Evolutionary conservation across 2,329 filamentous ascomycete species (phyloP), one percentile per base, ranked within the genome.

Genomic region (Exophiala sideris): DNA sequence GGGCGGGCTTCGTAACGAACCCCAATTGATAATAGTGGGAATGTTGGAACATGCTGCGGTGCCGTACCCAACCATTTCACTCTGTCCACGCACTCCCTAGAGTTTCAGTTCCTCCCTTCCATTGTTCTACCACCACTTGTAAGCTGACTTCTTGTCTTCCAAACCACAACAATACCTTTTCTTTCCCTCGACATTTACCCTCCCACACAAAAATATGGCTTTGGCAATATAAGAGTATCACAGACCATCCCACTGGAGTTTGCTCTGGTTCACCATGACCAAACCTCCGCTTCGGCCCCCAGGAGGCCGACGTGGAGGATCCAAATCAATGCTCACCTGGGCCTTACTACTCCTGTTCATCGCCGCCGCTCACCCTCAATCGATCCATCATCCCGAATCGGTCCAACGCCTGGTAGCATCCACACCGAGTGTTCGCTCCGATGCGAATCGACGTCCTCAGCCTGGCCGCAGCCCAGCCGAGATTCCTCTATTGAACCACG

Each of bases 401-500:
- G 39, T 56, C 16, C 57, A 54, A 34, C 52, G 54, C 52, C 53
- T 64, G 50, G 54, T 57, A 38, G 52, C 55, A 4, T 58, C 61
- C 16, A 58, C 55, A 38, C 52, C 58, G 45, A 56, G 50, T 18
- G 48, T 51, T 36, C 53, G 39, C 32, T 40, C 53, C 11, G 56
- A 52, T n/a, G 50, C 52, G 41, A 53, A 47, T 51, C 54, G 54
- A 34, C 57, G 47, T 21, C 50, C 59, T 51, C 52, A 54, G 47
- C 49, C 62, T 58, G 62, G 62, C 62, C 59, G 62, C 62, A 64
- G 62, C 56, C 62, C 62, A 56, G 50, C 61, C 29, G 62, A 64
- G 57, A 64, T 63, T n/a, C 59, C 61, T 36, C 57, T 59, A 18
- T 57, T 62, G 18, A 63, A 63, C 20, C 56, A 62, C 52, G 61